Percentiles rank a stretch among this genome's conserved stretches.
phyloP scores from a whole-genome alignment of 192 early-diverging fungal species.

The Entomortierella lignicola region DNA sequence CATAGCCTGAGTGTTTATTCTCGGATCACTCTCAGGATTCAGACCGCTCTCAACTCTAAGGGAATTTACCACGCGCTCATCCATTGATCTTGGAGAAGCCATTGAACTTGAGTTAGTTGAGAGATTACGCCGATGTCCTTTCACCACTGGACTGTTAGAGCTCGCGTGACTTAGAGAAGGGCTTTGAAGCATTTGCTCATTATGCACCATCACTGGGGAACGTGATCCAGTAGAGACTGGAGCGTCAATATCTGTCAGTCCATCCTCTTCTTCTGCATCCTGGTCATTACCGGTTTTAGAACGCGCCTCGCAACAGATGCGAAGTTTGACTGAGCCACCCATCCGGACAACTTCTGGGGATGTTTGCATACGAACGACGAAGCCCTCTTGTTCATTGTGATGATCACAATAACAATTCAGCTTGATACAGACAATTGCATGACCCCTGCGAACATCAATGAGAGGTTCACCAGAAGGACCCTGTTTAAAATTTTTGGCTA shows the following conservation, averaged over 20 bases:
- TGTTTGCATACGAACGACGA: slow-evolving; percentile 40
- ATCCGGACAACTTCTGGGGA: slow-evolving; percentile 39
- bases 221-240: slow-evolving; percentile 46
- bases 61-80: slow-evolving; percentile 33
- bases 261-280: slow-evolving; percentile 47
- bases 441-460: slow-evolving; percentile 49
- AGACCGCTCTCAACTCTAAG: slow-evolving; percentile 17
- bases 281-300: slow-evolving; percentile 37
- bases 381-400: slow-evolving; percentile 51
- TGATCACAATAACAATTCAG: slow-evolving; percentile 54
- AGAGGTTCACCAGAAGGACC: slow-evolving; percentile 38
- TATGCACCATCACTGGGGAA: slow-evolving; percentile 24
- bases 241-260: slow-evolving; percentile 50
- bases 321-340: slow-evolving; percentile 51
- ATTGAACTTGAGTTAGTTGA: slow-evolving; percentile 47
- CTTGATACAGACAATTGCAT: slow-evolving; percentile 50
- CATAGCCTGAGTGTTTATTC: not conserved
- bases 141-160: slow-evolving; percentile 31
- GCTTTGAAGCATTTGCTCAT: slow-evolving; percentile 51
- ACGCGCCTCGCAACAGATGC: slow-evolving; percentile 51
- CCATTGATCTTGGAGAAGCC: slow-evolving; percentile 49
- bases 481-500: slow-evolving; percentile 51
- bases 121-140: slow-evolving; percentile 41
- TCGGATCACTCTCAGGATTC: not conserved
- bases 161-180: slow-evolving; percentile 44